phyloP scores from a whole-genome alignment of 345 rosid species.

The Euphorbia lathyris region DNA sequence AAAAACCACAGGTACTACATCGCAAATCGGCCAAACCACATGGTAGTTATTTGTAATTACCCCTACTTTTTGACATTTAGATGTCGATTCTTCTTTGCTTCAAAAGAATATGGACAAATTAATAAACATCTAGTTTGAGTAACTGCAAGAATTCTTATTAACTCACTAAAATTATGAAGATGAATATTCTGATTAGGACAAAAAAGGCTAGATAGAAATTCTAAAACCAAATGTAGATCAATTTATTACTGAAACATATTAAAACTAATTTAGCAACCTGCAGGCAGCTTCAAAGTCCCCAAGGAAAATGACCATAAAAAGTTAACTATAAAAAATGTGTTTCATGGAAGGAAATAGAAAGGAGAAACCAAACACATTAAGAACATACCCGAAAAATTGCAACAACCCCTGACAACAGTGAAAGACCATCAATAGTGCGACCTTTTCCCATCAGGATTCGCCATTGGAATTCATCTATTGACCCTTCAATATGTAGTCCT shows the following conservation, averaged over 20 bases:
- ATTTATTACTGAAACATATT: neutral
- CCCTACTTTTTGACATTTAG: neutral
- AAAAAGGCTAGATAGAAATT: neutral
- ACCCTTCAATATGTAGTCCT: constrained; percentile 49
- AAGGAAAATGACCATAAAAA: neutral
- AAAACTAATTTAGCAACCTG: neutral
- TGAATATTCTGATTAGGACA: neutral
- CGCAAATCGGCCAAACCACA: no score
- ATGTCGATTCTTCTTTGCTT: neutral
- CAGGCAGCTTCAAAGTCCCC: neutral
- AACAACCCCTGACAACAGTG: constrained; percentile 69
- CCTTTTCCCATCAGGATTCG: constrained; percentile 78
- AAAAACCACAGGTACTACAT: no score
- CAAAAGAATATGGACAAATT: neutral
- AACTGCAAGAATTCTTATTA: no score
- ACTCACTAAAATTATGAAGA: no score
- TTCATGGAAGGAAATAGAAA: neutral
- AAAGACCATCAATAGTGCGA: constrained; percentile 58
- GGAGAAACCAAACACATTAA: neutral
- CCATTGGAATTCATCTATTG: constrained; percentile 58
- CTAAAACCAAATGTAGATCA: neutral
- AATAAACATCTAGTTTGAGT: no score
- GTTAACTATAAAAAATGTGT: no score
- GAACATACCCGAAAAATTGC: constrained; percentile 79
- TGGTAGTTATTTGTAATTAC: no score